Evolutionary conservation across 768 basidiomycete species (phyloP).

Genomic region (Kwoniella botswanensis): DNA sequence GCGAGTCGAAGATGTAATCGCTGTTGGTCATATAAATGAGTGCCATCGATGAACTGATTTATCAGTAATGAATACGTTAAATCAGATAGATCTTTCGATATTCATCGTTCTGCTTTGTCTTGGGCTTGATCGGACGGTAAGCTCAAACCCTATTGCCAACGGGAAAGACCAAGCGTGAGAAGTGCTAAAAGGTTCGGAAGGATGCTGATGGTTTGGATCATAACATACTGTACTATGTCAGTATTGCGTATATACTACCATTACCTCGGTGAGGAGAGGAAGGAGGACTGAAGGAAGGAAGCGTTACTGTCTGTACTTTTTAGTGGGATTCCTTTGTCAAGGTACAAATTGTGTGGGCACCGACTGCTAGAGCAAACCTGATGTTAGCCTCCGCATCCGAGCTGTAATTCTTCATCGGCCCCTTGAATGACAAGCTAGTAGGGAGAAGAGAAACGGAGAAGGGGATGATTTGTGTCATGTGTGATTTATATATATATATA

Average conservation of each 20-base stretch:
- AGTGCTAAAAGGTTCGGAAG: not conserved
- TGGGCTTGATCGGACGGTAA: no score
- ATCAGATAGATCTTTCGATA: no score
- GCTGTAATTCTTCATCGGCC: not conserved
- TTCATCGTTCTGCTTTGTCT: not conserved
- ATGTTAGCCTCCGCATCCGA: not conserved
- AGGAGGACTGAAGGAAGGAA: not conserved
- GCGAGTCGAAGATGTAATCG: no score
- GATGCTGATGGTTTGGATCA: not conserved
- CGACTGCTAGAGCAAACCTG: not conserved
- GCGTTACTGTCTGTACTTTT: not conserved
- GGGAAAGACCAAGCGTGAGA: not conserved
- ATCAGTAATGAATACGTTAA: no score
- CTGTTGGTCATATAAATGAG: no score
- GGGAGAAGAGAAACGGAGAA: not conserved
- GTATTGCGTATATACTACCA: not conserved
- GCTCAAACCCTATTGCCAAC: no score
- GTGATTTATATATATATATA: not conserved
- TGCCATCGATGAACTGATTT: no score
- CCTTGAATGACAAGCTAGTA: not conserved
- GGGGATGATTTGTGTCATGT: not conserved
- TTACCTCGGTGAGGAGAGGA: not conserved
- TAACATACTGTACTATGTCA: not conserved
- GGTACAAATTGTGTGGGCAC: not conserved
- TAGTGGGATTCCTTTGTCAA: constrained; percentile 4